Percentiles rank a stretch among this genome's conserved stretches.
Evolutionary conservation across 768 basidiomycete genomes (phyloP).

Genomic region (Tulasnella sp.): DNA sequence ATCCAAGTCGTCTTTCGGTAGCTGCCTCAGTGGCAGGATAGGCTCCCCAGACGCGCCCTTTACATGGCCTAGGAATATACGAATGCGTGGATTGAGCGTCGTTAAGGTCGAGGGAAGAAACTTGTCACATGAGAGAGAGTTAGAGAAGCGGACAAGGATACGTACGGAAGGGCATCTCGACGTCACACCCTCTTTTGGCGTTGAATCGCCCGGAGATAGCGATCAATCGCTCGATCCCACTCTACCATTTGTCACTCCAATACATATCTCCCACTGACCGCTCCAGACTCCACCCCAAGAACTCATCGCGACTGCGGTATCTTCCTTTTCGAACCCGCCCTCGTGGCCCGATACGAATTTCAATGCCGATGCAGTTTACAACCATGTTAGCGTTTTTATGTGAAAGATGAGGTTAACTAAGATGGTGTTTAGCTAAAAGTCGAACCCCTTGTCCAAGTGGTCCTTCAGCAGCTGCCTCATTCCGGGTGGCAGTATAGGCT

Average conservation of each 20-base stretch:
- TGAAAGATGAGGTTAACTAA: neutral
- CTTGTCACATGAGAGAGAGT: neutral
- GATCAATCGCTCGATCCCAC: too few species aligned
- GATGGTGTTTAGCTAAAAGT: constrained; percentile 47
- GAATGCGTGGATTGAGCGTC: constrained; percentile 48
- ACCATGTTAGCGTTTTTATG: neutral
- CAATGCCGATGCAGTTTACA: neutral
- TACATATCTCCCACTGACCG: too few species aligned
- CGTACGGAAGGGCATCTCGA: constrained; percentile 97
- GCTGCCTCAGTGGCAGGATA: constrained; percentile 77
- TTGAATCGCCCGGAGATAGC: constrained; percentile 46
- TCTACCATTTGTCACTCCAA: too few species aligned
- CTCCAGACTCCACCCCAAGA: too few species aligned
- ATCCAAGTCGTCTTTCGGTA: constrained; percentile 80
- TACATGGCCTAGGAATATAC: constrained; percentile 51
- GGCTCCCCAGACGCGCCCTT: constrained; percentile 54
- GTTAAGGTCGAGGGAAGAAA: neutral
- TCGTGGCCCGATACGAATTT: too few species aligned
- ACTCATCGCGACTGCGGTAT: too few species aligned
- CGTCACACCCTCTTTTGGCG: constrained; percentile 77
- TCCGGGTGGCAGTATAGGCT: constrained; percentile 79
- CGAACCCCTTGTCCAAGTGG: constrained; percentile 83
- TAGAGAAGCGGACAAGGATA: constrained; percentile 30
- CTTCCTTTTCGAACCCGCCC: too few species aligned
- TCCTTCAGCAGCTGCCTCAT: constrained; percentile 84